phyloP scores from a whole-genome alignment of 495 filamentous ascomycete genomes.

The Penicillium antarcticum region DNA sequence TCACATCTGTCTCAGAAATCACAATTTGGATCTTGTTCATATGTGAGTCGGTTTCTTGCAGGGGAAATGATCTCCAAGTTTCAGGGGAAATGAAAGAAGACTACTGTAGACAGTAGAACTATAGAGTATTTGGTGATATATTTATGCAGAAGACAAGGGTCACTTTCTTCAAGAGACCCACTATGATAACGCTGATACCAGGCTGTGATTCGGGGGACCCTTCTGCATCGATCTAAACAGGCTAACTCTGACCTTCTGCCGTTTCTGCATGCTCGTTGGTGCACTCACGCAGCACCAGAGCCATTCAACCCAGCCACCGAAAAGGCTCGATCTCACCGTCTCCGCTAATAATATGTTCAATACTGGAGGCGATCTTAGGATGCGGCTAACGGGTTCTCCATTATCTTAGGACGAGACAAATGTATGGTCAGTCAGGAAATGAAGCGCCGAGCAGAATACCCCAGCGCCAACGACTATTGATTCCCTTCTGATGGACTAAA shows the following conservation, averaged over 20 bases:
- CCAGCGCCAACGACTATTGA: constrained; percentile 33
- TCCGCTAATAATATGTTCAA: constrained; percentile 36
- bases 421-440: constrained; percentile 31
- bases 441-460: constrained; percentile 25
- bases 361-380: constrained; percentile 14
- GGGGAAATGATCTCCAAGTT: neutral
- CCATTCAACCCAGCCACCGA: constrained; percentile 28
- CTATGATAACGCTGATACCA: constrained; percentile 16
- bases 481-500: constrained; percentile 33
- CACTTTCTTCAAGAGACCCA: constrained; percentile 2
- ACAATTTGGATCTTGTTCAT: neutral
- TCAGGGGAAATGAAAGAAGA: no score
- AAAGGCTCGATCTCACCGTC: constrained; percentile 30
- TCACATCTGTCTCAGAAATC: constrained; percentile 25
- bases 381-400: constrained; percentile 2
- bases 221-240: constrained; percentile 25
- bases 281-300: constrained; percentile 18
- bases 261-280: constrained; percentile 39
- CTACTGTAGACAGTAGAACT: neutral
- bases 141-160: neutral
- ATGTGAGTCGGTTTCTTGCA: constrained; percentile 1
- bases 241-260: constrained; percentile 11
- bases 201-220: constrained; percentile 26
- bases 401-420: constrained; percentile 1
- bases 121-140: neutral